Evolutionary conservation across 148 eudicot genomes (phyloP).

Genomic region (Linanthus parryae): DNA sequence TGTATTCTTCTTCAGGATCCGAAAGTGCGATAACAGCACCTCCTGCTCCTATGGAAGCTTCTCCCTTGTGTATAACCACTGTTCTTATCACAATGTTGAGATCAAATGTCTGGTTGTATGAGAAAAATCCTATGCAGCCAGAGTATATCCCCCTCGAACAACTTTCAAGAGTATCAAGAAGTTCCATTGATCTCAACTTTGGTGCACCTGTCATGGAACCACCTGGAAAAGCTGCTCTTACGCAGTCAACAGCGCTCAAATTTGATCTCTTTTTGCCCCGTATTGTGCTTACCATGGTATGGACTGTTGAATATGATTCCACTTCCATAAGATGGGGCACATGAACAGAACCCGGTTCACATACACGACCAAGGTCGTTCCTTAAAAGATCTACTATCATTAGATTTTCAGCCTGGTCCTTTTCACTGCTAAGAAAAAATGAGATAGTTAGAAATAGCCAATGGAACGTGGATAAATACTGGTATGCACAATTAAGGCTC

Average conservation of each 20-base stretch:
- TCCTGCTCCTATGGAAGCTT: slow-evolving; percentile 95
- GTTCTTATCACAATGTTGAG: slow-evolving; percentile 95
- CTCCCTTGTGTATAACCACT: slow-evolving; percentile 70
- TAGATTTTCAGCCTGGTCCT: slow-evolving; percentile 95
- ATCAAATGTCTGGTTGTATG: slow-evolving; percentile 80
- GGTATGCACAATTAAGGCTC: too few relatives aligned
- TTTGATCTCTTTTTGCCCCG: slow-evolving; percentile 56
- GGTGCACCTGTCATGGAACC: slow-evolving; percentile 99
- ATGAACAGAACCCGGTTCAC: slow-evolving; percentile 94
- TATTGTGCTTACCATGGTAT: slow-evolving; percentile 97
- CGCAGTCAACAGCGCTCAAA: slow-evolving; percentile 59
- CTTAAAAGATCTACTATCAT: slow-evolving; percentile 98
- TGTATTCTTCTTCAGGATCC: slow-evolving; percentile 74
- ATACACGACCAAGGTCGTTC: slow-evolving; percentile 96
- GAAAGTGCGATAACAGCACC: slow-evolving; percentile 94
- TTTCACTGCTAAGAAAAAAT: slow-evolving; percentile 74
- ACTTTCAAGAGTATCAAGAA: slow-evolving; percentile 82
- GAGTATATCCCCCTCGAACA: slow-evolving; percentile 92
- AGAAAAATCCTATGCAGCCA: slow-evolving; percentile 92
- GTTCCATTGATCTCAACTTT: slow-evolving; percentile 94
- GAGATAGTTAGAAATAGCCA: too few relatives aligned
- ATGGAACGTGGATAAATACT: too few relatives aligned
- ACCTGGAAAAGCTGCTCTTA: slow-evolving; percentile 92
- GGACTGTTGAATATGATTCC: slow-evolving; percentile 90
- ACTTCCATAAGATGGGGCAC: slow-evolving; percentile 93